Conservation (phyloP, 345 rosid genomes). For the Murraya koenigii region DNA sequence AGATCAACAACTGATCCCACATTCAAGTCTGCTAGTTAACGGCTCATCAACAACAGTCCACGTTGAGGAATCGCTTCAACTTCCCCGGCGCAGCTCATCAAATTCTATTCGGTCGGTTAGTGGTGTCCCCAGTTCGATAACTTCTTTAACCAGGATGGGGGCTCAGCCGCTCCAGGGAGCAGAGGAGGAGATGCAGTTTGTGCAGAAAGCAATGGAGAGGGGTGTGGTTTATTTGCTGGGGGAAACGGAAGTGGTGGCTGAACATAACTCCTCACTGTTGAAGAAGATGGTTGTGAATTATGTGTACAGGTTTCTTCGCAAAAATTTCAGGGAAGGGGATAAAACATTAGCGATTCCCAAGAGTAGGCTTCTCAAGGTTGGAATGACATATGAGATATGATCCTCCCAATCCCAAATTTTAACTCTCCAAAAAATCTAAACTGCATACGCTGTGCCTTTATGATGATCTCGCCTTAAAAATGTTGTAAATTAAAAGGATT, state of each 20-base stretch:
- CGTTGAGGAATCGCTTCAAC: background rate
- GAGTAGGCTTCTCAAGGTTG: conserved; percentile 61
- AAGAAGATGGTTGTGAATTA: conserved; percentile 65
- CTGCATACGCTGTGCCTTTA: too few relatives aligned
- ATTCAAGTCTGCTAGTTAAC: background rate
- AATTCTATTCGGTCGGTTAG: background rate
- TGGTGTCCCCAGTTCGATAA: background rate
- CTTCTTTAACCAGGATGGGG: conserved; percentile 24
- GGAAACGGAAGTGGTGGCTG: conserved; percentile 59
- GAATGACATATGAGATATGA: conserved; percentile 84
- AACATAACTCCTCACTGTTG: conserved; percentile 40
- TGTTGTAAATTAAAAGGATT: background rate
- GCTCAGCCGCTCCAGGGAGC: conserved; percentile 16
- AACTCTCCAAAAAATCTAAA: too few relatives aligned
- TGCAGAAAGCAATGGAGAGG: conserved; percentile 54
- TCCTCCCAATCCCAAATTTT: background rate
- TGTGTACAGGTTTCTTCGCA: conserved; percentile 53
- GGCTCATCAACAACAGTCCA: conserved; percentile 17
- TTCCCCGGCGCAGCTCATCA: background rate
- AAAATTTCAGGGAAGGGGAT: conserved; percentile 59
- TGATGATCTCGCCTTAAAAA: background rate
- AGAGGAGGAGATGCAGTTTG: conserved; percentile 55
- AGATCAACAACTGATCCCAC: background rate
- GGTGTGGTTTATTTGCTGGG: conserved; percentile 70
- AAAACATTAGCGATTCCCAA: conserved; percentile 59